phyloP scores from a whole-genome alignment of 768 basidiomycete genomes.

The Phaffia australis region DNA sequence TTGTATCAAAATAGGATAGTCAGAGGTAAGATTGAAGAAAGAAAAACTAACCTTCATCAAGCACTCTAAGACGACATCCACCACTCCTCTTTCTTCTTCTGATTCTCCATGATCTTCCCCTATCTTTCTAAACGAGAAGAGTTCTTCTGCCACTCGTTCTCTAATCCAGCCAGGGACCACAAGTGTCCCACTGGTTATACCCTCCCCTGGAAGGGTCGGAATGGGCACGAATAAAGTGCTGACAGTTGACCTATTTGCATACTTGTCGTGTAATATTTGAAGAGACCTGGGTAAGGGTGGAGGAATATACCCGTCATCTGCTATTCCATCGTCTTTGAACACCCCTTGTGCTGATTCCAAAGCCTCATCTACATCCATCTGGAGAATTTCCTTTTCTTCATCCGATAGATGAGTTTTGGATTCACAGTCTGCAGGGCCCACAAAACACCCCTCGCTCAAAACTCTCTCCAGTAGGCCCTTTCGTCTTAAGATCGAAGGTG shows the following conservation, averaged over 20 bases:
- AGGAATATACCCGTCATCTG: background rate
- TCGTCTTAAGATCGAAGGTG: slow-evolving; percentile 3
- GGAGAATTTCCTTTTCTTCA: background rate
- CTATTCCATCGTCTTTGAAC: too few relatives aligned
- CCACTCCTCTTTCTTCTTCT: slow-evolving; percentile 72
- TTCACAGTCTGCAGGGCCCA: slow-evolving; percentile 38
- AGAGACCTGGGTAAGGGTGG: slow-evolving; percentile 1
- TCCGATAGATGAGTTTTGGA: too few relatives aligned
- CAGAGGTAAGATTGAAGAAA: background rate
- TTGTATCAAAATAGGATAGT: background rate
- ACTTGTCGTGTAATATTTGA: background rate
- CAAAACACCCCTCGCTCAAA: slow-evolving; percentile 78
- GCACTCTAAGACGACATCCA: slow-evolving; percentile 66
- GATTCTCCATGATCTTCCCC: slow-evolving; percentile 52
- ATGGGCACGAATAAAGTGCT: slow-evolving; percentile 8
- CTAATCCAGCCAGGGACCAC: slow-evolving; percentile 90
- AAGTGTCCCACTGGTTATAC: slow-evolving; percentile 45
- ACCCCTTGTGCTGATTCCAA: too few relatives aligned
- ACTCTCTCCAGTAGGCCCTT: slow-evolving; percentile 63
- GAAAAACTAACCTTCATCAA: slow-evolving; percentile 57
- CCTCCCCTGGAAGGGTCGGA: slow-evolving; percentile 12
- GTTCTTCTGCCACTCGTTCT: slow-evolving; percentile 77
- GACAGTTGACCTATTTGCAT: background rate
- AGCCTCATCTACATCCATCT: slow-evolving; percentile 18
- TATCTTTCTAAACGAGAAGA: slow-evolving; percentile 51